Conservation (phyloP, 108 stramenopile genomes). For the Bacterosira constricta region DNA sequence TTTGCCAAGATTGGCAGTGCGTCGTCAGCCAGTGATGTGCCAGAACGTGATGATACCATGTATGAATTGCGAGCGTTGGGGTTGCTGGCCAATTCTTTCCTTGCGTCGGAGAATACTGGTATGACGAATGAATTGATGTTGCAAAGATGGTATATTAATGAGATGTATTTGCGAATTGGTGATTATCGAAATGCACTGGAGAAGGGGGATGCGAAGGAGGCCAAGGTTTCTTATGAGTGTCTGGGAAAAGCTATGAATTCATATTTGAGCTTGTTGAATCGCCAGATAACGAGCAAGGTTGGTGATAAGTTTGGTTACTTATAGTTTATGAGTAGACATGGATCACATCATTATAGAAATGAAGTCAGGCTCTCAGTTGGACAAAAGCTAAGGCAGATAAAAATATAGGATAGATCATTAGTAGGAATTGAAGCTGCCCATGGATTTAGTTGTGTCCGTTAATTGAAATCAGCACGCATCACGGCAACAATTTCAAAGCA, state of each 20-base stretch:
- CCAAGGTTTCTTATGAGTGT: conserved; percentile 32
- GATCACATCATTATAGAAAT: too few relatives aligned
- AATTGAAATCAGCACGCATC: too few relatives aligned
- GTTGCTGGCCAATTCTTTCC: conserved; percentile 74
- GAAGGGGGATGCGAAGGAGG: conserved; percentile 48
- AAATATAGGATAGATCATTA: too few relatives aligned
- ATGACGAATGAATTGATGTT: conserved; percentile 80
- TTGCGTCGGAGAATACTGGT: conserved; percentile 80
- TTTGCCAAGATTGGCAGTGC: conserved; percentile 33
- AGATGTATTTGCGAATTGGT: conserved; percentile 64
- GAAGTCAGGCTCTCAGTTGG: too few relatives aligned
- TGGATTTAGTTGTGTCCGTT: too few relatives aligned
- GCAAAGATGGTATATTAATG: conserved; percentile 85
- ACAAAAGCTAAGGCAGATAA: too few relatives aligned
- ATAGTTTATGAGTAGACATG: too few relatives aligned
- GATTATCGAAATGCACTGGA: conserved; percentile 60
- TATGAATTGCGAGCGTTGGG: conserved; percentile 76
- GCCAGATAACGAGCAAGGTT: conserved; percentile 73
- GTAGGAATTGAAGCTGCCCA: too few relatives aligned
- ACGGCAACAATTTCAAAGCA: too few relatives aligned
- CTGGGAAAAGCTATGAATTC: conserved; percentile 68
- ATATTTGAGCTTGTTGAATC: conserved; percentile 69
- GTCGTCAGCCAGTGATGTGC: conserved; percentile 27
- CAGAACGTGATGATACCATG: conserved; percentile 46
- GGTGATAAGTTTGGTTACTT: conserved; percentile 70